These are phyloP conservation scores for Jasminum sambac DNA, from an alignment of 257 asterid genomes.

Conservation along the genomic window DNA sequence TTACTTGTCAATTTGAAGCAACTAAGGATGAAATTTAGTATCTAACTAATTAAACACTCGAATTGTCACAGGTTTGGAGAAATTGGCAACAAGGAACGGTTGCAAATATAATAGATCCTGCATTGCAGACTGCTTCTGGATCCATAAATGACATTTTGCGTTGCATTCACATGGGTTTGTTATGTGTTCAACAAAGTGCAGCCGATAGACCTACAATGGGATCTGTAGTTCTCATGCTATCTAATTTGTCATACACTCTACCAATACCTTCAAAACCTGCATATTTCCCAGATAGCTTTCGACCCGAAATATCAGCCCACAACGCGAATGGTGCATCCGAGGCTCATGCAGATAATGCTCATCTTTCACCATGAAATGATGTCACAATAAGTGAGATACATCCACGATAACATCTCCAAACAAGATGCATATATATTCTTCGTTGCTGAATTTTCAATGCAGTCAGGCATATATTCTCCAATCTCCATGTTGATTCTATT, in stretches of 20 bases:
- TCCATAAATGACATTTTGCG: background rate
- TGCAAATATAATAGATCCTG: background rate
- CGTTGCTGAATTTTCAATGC: no score
- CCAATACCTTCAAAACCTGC: background rate
- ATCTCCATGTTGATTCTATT: slow-evolving; percentile 28
- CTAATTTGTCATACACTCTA: background rate
- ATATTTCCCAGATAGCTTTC: background rate
- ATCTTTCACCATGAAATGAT: background rate
- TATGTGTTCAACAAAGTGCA: background rate
- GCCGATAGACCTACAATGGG: background rate
- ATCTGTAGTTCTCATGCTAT: background rate
- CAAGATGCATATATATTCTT: no score
- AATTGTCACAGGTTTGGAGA: background rate
- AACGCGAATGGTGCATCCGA: background rate
- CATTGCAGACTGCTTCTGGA: background rate
- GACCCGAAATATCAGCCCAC: background rate
- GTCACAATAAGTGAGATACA: background rate
- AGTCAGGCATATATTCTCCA: no score
- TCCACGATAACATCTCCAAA: background rate
- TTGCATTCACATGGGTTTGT: background rate
- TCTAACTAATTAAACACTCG: background rate
- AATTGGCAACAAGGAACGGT: background rate
- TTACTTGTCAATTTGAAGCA: background rate
- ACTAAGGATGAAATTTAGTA: background rate
- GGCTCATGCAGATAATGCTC: background rate